Conservation (phyloP, 2,329 filamentous ascomycete species). For the Diaporthe sp. region DNA sequence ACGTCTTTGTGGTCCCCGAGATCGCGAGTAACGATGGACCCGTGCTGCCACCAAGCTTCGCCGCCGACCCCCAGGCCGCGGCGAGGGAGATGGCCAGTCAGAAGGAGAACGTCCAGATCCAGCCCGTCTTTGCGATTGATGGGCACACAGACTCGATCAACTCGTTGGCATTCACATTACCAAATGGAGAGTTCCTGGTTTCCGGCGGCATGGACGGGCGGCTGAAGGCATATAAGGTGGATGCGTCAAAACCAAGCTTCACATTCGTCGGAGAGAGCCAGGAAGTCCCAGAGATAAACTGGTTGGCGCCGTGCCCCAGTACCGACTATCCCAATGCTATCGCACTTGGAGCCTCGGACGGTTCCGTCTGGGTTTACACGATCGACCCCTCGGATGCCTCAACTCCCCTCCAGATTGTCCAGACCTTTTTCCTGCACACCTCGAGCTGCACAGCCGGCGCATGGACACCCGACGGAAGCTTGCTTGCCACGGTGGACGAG, state of each 20-base stretch:
- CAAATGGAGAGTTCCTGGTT: constrained; percentile 85
- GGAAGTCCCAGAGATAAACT: constrained; percentile 96
- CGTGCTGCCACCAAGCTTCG: constrained; percentile 82
- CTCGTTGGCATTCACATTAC: constrained; percentile 85
- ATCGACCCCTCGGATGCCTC: constrained; percentile 74
- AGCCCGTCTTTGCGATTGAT: constrained; percentile 80
- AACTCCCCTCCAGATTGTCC: constrained; percentile 81
- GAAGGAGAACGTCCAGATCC: constrained; percentile 66
- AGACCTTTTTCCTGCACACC: constrained; percentile 93
- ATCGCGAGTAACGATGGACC: constrained; percentile 67
- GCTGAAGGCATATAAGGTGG: constrained; percentile 76
- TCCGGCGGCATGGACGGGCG: constrained; percentile 90
- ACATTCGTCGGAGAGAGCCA: constrained; percentile 81
- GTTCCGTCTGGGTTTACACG: constrained; percentile 96
- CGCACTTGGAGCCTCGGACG: constrained; percentile 89
- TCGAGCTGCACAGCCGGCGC: constrained; percentile 87
- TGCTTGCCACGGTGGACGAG: constrained; percentile 90
- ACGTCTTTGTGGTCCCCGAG: constrained; percentile 62
- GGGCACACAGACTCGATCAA: constrained; percentile 95
- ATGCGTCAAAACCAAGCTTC: constrained; percentile 59
- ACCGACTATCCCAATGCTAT: constrained; percentile 81
- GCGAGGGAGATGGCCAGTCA: constrained; percentile 34
- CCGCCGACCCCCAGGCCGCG: constrained; percentile 70
- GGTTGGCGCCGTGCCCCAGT: constrained; percentile 82
- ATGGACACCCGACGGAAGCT: constrained; percentile 88